These are phyloP conservation scores for Mycena latifolia DNA, from an alignment of 768 basidiomycete species.

Conservation along the genomic window DNA sequence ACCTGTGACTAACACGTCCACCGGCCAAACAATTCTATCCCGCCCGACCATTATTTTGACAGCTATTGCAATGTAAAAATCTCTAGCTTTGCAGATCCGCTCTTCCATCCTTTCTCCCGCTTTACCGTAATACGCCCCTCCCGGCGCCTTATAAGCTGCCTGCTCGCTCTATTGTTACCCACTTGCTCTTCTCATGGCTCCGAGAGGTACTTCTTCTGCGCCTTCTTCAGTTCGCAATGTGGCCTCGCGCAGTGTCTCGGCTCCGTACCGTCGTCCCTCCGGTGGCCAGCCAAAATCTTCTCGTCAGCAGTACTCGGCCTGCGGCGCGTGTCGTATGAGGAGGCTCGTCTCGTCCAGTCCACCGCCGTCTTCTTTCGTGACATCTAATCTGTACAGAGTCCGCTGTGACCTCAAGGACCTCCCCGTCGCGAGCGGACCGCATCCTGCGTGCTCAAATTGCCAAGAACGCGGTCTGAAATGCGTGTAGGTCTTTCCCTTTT, in stretches of 20 bases:
- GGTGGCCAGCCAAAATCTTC: conserved; percentile 79
- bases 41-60: conserved; percentile 21
- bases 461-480: conserved; percentile 91
- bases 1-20: conserved; percentile 20
- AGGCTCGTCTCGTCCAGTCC: conserved; percentile 57
- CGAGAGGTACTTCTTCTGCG: conserved; percentile 57
- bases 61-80: conserved; percentile 27
- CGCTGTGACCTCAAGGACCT: conserved; percentile 95
- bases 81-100: conserved; percentile 32
- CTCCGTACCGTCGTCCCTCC: conserved; percentile 56
- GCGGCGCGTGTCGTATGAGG: conserved; percentile 92
- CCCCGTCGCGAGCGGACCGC: conserved; percentile 60
- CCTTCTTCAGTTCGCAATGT: conserved; percentile 47
- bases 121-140: conserved; percentile 32
- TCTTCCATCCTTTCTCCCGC: conserved; percentile 12
- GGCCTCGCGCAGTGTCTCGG: conserved; percentile 55
- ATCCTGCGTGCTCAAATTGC: conserved; percentile 87
- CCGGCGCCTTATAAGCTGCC: conserved; percentile 50
- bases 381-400: conserved; percentile 64
- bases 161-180: conserved; percentile 38
- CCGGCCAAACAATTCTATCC: conserved; percentile 3
- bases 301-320: conserved; percentile 91
- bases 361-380: conserved; percentile 22
- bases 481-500: conserved; percentile 73
- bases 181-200: conserved; percentile 63